These are phyloP conservation scores for Trichoderma aggressivum DNA, from an alignment of 2,329 filamentous ascomycete genomes.

Conservation along the genomic window DNA sequence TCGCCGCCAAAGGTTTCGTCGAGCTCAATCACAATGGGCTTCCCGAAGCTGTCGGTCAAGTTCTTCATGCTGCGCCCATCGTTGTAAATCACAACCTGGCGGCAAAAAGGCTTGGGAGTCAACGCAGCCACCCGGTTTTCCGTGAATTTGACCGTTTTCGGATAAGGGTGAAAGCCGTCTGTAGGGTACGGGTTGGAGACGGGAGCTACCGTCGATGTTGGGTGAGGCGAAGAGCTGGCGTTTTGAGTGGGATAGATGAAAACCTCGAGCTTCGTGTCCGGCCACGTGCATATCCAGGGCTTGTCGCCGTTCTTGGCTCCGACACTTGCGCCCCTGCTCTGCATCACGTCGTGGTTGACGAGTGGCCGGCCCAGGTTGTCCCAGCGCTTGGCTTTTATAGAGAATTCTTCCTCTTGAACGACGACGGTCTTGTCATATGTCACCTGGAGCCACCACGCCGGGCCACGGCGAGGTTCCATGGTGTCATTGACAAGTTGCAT, in stretches of 20 bases:
- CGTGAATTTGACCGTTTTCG: conserved; percentile 52
- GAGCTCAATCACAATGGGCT: conserved; percentile 43
- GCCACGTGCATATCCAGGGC: conserved; percentile 59
- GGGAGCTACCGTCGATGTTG: conserved; percentile 18
- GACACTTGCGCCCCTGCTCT: conserved; percentile 23
- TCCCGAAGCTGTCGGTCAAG: conserved; percentile 36
- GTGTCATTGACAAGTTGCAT: conserved; percentile 52
- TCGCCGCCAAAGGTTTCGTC: not conserved
- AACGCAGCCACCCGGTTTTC: conserved; percentile 44
- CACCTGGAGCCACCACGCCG: conserved; percentile 53
- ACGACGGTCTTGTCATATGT: conserved; percentile 57
- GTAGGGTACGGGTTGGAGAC: conserved; percentile 16
- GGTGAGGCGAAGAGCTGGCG: conserved; percentile 34
- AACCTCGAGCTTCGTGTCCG: conserved; percentile 51
- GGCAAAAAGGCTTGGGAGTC: conserved; percentile 42
- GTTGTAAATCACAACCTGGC: conserved; percentile 45
- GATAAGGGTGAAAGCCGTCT: conserved; percentile 39
- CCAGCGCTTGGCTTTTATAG: conserved; percentile 29
- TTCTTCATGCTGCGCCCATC: conserved; percentile 37
- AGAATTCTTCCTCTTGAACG: conserved; percentile 42
- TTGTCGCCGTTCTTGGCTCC: conserved; percentile 45
- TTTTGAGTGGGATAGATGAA: conserved; percentile 57
- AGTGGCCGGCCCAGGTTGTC: conserved; percentile 20
- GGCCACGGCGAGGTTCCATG: conserved; percentile 45
- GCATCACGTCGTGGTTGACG: conserved; percentile 27